Evolutionary conservation across 164 flowering plant genomes (phyloP).

Genomic region (Magnolia kwangsiensis): DNA sequence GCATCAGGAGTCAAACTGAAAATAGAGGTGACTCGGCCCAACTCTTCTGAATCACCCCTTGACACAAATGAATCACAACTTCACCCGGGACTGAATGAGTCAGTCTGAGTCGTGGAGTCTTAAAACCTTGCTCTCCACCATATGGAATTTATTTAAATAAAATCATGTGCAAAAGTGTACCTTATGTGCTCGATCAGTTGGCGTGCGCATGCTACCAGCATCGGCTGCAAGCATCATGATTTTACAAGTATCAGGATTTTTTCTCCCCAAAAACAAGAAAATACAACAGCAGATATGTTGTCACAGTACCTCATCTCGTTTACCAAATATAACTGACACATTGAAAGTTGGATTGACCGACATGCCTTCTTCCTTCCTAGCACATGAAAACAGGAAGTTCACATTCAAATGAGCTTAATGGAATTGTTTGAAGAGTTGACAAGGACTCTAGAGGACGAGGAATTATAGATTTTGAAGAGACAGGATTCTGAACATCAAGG

Average conservation of each 20-base stretch:
- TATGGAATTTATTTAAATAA: neutral
- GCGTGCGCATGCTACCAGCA: conserved; percentile 78
- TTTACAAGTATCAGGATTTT: conserved; percentile 10
- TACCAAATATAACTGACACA: conserved; percentile 76
- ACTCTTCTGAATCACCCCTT: neutral
- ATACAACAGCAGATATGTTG: neutral
- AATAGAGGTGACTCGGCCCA: neutral
- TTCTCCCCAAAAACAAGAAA: neutral
- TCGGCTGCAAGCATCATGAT: conserved; percentile 52
- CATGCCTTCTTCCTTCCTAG: conserved; percentile 86
- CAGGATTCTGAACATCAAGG: too few species aligned
- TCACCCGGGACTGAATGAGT: neutral
- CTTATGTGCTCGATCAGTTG: conserved; percentile 84
- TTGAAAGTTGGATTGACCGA: conserved; percentile 57
- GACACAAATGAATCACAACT: neutral
- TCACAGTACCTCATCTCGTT: conserved; percentile 83
- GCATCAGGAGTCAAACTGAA: too few species aligned
- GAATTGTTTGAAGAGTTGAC: neutral
- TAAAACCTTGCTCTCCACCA: neutral
- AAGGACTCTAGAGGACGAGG: neutral
- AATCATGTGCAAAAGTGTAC: conserved; percentile 28
- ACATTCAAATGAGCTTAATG: neutral
- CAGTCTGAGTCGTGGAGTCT: neutral
- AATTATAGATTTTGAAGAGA: neutral
- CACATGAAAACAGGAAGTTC: neutral